Percentiles rank a stretch among this genome's conserved stretches.
These are phyloP conservation scores for Eucalyptus marginata DNA, from an alignment of 345 rosid genomes.

Conservation along the genomic window DNA sequence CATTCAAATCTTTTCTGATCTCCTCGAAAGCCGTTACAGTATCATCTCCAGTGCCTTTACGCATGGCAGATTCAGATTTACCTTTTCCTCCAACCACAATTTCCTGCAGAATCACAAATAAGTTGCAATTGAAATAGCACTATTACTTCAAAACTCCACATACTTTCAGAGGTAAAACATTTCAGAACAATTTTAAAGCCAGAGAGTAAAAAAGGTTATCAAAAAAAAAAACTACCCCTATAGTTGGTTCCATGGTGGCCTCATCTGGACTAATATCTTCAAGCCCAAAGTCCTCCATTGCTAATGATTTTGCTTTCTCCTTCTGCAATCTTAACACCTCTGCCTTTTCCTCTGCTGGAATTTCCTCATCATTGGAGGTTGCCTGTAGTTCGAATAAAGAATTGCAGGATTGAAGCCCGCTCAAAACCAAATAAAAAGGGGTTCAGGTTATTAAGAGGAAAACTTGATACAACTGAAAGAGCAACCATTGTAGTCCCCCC, in stretches of 20 bases:
- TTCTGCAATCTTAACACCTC: slow-evolving; percentile 37
- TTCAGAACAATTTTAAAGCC: neutral
- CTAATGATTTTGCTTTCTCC: slow-evolving; percentile 28
- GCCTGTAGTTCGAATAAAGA: neutral
- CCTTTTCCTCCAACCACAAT: slow-evolving; percentile 22
- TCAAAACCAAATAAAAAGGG: neutral
- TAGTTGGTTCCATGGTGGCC: too few species aligned
- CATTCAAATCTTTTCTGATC: slow-evolving; percentile 58
- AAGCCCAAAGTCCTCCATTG: slow-evolving; percentile 64
- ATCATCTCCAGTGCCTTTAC: slow-evolving; percentile 13
- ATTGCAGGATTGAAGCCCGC: neutral
- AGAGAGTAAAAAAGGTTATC: neutral
- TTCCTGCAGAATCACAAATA: slow-evolving; percentile 26
- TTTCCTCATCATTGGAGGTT: slow-evolving; percentile 35
- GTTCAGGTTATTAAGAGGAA: neutral
- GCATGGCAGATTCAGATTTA: neutral
- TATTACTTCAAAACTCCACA: neutral
- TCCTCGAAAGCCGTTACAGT: slow-evolving; percentile 21
- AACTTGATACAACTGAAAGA: neutral
- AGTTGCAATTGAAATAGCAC: neutral
- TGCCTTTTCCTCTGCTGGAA: slow-evolving; percentile 48
- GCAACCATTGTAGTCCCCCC: neutral
- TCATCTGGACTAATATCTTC: slow-evolving; percentile 29
- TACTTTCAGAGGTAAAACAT: neutral
- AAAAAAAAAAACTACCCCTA: too few species aligned